Evolutionary conservation across 2,329 filamentous ascomycete species (phyloP).

Genomic region (Blastomyces gilchristii): DNA sequence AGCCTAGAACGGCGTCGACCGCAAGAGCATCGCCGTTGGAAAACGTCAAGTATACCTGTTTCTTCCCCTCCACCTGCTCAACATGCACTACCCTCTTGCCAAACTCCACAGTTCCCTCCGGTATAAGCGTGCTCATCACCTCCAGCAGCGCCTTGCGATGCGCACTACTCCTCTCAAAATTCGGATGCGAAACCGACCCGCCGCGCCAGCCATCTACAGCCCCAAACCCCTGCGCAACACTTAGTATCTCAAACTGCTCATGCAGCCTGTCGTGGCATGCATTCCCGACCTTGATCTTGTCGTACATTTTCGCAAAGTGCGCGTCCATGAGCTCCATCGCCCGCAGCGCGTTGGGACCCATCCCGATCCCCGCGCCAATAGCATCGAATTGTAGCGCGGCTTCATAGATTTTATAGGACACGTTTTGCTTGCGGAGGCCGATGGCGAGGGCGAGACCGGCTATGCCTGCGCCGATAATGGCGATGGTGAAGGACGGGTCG

Average conservation of each 20-base stretch:
- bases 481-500: background rate
- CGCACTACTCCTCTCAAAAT: background rate
- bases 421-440: slow-evolving; percentile 1
- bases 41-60: background rate
- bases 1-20: background rate
- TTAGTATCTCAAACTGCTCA: background rate
- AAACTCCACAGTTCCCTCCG: background rate
- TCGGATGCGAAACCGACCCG: background rate
- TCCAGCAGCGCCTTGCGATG: background rate
- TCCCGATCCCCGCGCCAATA: background rate
- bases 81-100: background rate
- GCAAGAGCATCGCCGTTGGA: background rate
- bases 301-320: background rate
- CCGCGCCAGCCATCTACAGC: background rate
- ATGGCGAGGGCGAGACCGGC: slow-evolving; percentile 5
- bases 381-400: background rate
- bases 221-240: background rate
- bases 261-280: background rate
- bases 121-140: background rate
- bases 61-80: background rate
- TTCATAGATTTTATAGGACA: slow-evolving; percentile 2
- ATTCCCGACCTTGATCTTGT: background rate
- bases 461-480: slow-evolving; percentile 5
- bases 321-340: slow-evolving; percentile 1
- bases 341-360: background rate